Evolutionary conservation across 2,329 filamentous ascomycete genomes (phyloP).

Genomic region (Epicoccum nigrum): DNA sequence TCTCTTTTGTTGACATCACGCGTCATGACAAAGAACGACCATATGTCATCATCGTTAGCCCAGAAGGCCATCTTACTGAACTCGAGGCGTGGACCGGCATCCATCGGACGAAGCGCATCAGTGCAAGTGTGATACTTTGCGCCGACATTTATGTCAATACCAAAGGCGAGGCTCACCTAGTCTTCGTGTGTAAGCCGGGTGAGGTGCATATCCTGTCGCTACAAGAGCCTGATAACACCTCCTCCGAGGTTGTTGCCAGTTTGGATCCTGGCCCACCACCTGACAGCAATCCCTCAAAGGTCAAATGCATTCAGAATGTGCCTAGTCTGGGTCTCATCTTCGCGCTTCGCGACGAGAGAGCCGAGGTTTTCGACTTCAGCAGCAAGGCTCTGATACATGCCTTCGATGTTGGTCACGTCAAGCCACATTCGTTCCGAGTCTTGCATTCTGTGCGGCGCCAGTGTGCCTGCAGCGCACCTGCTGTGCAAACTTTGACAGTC

Average conservation of each 20-base stretch:
- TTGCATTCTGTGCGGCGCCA: conserved; percentile 61
- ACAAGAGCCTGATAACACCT: conserved; percentile 30
- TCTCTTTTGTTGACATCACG: conserved; percentile 54
- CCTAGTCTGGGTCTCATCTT: conserved; percentile 66
- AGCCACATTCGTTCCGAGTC: conserved; percentile 64
- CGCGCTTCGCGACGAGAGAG: conserved; percentile 61
- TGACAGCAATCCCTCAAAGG: conserved; percentile 51
- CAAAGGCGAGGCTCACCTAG: conserved; percentile 37
- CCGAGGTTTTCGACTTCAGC: conserved; percentile 67
- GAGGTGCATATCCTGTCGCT: conserved; percentile 43
- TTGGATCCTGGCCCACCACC: conserved; percentile 45
- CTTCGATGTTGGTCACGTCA: conserved; percentile 65
- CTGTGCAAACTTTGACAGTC: conserved; percentile 68
- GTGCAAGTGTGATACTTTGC: conserved; percentile 32
- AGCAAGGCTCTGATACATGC: conserved; percentile 64
- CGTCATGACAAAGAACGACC: conserved; percentile 36
- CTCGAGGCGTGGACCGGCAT: conserved; percentile 56
- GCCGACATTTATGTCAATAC: conserved; percentile 35
- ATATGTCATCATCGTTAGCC: conserved; percentile 65
- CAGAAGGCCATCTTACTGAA: conserved; percentile 68
- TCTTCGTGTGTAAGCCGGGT: conserved; percentile 43
- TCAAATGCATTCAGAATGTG: conserved; percentile 65
- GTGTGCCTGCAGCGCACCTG: conserved; percentile 61
- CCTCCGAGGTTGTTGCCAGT: conserved; percentile 42
- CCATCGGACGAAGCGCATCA: conserved; percentile 38